Conservation (phyloP, 139 green algal species). For the Closterium sp. region DNA sequence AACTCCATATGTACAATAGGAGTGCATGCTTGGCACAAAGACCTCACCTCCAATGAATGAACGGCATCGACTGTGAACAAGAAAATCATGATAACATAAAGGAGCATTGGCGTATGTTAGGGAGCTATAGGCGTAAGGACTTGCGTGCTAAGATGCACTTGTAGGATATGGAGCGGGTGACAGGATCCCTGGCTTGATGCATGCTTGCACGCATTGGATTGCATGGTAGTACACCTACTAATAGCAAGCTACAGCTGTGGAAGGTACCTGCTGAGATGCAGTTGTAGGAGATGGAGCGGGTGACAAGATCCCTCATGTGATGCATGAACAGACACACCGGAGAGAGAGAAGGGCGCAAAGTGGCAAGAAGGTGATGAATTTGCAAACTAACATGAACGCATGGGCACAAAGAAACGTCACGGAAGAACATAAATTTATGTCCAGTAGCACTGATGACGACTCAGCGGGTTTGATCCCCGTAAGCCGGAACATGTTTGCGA, state of each 20-base stretch:
- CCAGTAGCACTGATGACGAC: no score
- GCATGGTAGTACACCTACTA: no score
- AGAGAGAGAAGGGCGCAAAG: no score
- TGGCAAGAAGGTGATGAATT: no score
- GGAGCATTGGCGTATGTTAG: not conserved
- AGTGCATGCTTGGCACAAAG: no score
- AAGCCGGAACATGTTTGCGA: no score
- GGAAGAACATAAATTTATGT: no score
- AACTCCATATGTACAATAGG: no score
- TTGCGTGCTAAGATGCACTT: not conserved
- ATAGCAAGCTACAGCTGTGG: not conserved
- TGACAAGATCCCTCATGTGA: not conserved
- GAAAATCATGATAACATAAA: not conserved
- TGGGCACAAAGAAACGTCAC: no score
- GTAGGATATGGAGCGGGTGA: not conserved
- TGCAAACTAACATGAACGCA: no score
- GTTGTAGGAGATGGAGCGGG: not conserved
- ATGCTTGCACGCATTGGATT: not conserved
- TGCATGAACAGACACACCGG: no score
- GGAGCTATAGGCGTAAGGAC: not conserved
- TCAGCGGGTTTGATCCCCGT: no score
- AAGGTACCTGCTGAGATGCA: not conserved
- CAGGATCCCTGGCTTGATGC: not conserved
- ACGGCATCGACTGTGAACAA: not conserved
- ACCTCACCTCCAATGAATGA: not conserved